Percentiles rank a stretch among this genome's conserved stretches.
These are phyloP conservation scores for Jamesozyma hellenica DNA, from an alignment of 805 yeast genomes.

Conservation along the genomic window DNA sequence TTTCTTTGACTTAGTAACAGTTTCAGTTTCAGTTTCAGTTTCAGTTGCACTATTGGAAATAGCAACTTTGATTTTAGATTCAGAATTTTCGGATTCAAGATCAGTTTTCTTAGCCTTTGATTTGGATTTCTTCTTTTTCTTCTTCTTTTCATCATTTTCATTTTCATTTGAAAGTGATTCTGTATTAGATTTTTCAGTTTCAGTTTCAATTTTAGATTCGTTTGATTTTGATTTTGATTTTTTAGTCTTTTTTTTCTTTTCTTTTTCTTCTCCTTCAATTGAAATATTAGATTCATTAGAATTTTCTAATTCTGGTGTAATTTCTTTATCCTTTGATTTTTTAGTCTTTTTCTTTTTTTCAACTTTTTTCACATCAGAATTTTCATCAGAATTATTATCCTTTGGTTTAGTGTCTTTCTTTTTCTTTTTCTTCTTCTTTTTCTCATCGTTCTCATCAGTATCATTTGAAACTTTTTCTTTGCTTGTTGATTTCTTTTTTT, in stretches of 20 bases:
- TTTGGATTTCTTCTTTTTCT: conserved; percentile 1
- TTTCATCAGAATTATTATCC: too few relatives aligned
- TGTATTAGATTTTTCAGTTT: too few relatives aligned
- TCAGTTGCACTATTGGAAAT: too few relatives aligned
- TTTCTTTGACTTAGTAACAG: too few relatives aligned
- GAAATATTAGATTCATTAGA: not conserved
- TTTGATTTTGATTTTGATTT: not conserved
- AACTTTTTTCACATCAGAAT: too few relatives aligned
- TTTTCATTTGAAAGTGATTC: too few relatives aligned
- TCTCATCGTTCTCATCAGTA: not conserved
- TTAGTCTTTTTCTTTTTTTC: too few relatives aligned
- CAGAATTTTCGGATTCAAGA: not conserved
- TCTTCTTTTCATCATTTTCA: conserved; percentile 1
- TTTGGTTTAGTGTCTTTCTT: not conserved
- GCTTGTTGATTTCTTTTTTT: not conserved
- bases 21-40: too few relatives aligned
- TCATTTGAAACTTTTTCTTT: not conserved
- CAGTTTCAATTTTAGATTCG: not conserved
- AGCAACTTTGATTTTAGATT: not conserved
- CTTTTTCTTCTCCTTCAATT: not conserved
- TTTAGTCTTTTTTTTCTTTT: conserved; percentile 1
- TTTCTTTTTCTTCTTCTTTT: not conserved
- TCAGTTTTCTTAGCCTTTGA: not conserved
- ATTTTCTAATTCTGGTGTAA: not conserved
- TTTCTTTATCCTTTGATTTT: not conserved